phyloP scores from a whole-genome alignment of 176 grass and related monocot genomes.

The Canna indica region DNA sequence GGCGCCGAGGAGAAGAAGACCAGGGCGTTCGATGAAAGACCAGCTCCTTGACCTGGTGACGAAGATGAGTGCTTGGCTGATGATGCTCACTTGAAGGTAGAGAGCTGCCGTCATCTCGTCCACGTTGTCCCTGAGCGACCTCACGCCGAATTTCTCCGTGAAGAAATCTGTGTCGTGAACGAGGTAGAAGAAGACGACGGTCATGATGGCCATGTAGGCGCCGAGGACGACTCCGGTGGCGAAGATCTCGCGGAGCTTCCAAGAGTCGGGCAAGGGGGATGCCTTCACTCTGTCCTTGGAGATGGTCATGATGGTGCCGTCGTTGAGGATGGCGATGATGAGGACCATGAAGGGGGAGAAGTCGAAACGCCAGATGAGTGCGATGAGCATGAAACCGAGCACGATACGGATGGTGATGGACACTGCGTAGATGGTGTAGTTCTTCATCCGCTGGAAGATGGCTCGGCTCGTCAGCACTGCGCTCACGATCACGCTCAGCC shows the following conservation, averaged over 20 bases:
- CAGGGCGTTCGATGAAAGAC: slow-evolving; percentile 54
- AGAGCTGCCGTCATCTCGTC: slow-evolving; percentile 23
- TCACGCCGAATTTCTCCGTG: slow-evolving; percentile 12
- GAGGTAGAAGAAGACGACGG: slow-evolving; percentile 67
- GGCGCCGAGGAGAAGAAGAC: slow-evolving; percentile 41
- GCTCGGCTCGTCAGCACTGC: slow-evolving; percentile 70
- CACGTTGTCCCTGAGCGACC: neutral
- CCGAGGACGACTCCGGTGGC: slow-evolving; percentile 83
- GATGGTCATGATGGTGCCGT: slow-evolving; percentile 98
- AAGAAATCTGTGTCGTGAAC: slow-evolving; percentile 66
- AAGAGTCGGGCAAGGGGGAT: slow-evolving; percentile 56
- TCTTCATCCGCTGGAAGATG: slow-evolving; percentile 98
- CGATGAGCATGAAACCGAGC: slow-evolving; percentile 68
- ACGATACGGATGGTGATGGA: slow-evolving; percentile 96
- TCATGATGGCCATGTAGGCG: slow-evolving; percentile 63
- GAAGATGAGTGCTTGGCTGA: slow-evolving; percentile 67
- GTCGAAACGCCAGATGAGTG: slow-evolving; percentile 85
- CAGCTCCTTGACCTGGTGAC: slow-evolving; percentile 66
- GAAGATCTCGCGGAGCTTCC: slow-evolving; percentile 92
- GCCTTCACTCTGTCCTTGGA: slow-evolving; percentile 78
- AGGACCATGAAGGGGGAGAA: slow-evolving; percentile 96
- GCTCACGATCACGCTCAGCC: slow-evolving; percentile 73
- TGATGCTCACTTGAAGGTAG: slow-evolving; percentile 76
- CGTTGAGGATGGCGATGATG: slow-evolving; percentile 94
- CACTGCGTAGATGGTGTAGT: slow-evolving; percentile 96